phyloP scores from a whole-genome alignment of 495 filamentous ascomycete species.

The Elasticomyces elasticus region DNA sequence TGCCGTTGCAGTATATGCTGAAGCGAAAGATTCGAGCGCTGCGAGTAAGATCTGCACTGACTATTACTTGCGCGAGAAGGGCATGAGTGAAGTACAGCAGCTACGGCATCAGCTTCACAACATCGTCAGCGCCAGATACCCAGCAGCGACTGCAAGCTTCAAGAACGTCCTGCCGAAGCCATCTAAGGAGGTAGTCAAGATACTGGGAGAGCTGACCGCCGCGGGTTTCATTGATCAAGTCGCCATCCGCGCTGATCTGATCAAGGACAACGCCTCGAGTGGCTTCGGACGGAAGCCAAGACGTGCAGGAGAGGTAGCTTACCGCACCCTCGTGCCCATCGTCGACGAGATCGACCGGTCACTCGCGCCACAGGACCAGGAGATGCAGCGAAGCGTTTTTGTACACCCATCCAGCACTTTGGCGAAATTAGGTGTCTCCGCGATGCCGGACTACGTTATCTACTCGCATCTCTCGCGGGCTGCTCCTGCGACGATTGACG shows the following conservation, averaged over 20 bases:
- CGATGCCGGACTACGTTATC: slow-evolving; percentile 75
- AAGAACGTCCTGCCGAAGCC: slow-evolving; percentile 56
- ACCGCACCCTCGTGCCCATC: slow-evolving; percentile 73
- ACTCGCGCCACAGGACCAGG: slow-evolving; percentile 15
- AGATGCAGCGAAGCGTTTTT: slow-evolving; percentile 54
- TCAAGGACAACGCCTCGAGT: slow-evolving; percentile 52
- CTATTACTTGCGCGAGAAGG: slow-evolving; percentile 78
- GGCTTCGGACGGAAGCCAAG: slow-evolving; percentile 60
- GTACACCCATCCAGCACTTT: slow-evolving; percentile 77
- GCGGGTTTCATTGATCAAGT: slow-evolving; percentile 93
- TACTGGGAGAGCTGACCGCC: slow-evolving; percentile 81
- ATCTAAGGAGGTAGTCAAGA: slow-evolving; percentile 58
- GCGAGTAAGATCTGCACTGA: slow-evolving; percentile 52
- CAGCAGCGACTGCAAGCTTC: slow-evolving; percentile 43
- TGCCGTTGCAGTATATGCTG: slow-evolving; percentile 71
- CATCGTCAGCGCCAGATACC: slow-evolving; percentile 60
- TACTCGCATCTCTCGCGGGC: slow-evolving; percentile 77
- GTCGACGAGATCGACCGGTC: slow-evolving; percentile 29
- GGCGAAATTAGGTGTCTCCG: slow-evolving; percentile 50
- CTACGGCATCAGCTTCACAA: slow-evolving; percentile 72
- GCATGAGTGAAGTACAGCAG: slow-evolving; percentile 73
- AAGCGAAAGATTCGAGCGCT: slow-evolving; percentile 49
- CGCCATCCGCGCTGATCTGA: slow-evolving; percentile 82
- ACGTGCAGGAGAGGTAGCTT: slow-evolving; percentile 79
- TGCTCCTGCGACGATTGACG: slow-evolving; percentile 34